Conservation (phyloP, 2,329 filamentous ascomycete species). For the Fusarium anguioides region DNA sequence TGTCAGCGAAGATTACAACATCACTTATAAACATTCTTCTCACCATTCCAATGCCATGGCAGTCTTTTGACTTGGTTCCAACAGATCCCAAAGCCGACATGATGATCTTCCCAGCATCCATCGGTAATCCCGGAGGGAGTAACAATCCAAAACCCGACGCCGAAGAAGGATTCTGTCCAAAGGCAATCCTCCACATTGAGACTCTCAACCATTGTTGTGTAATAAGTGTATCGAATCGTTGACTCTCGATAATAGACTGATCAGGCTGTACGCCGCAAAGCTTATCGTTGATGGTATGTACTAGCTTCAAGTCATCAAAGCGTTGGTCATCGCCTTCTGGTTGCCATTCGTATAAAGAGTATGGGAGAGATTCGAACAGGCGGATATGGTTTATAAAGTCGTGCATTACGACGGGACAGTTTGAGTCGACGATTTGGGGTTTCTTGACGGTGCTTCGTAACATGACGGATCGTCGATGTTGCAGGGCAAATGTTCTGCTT, state of each 20-base stretch:
- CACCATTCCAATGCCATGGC: conserved; percentile 49
- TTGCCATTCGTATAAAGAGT: conserved; percentile 49
- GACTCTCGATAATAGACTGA: conserved; percentile 48
- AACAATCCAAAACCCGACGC: conserved; percentile 31
- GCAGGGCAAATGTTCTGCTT: conserved; percentile 47
- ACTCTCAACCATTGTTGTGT: conserved; percentile 50
- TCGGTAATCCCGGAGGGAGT: conserved; percentile 39
- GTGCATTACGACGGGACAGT: conserved; percentile 49
- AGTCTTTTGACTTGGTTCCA: conserved; percentile 45
- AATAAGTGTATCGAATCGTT: conserved; percentile 49
- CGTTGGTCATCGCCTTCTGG: conserved; percentile 31
- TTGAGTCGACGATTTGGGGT: conserved; percentile 47
- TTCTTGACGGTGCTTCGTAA: conserved; percentile 47
- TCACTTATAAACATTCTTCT: too few species aligned
- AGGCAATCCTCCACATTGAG: conserved; percentile 48
- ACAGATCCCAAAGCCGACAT: conserved; percentile 44
- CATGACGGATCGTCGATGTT: conserved; percentile 47
- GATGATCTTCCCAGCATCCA: conserved; percentile 48
- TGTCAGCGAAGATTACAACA: too few species aligned
- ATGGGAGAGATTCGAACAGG: conserved; percentile 47
- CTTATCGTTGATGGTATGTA: conserved; percentile 43
- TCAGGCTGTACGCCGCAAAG: conserved; percentile 44
- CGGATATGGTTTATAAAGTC: conserved; percentile 50
- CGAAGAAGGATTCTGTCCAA: conserved; percentile 43
- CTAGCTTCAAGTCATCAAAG: conserved; percentile 39